Evolutionary conservation across 2,329 filamentous ascomycete species (phyloP), one percentile per base, ranked within the genome.

Genomic region (Pseudocercospora eumusae): DNA sequence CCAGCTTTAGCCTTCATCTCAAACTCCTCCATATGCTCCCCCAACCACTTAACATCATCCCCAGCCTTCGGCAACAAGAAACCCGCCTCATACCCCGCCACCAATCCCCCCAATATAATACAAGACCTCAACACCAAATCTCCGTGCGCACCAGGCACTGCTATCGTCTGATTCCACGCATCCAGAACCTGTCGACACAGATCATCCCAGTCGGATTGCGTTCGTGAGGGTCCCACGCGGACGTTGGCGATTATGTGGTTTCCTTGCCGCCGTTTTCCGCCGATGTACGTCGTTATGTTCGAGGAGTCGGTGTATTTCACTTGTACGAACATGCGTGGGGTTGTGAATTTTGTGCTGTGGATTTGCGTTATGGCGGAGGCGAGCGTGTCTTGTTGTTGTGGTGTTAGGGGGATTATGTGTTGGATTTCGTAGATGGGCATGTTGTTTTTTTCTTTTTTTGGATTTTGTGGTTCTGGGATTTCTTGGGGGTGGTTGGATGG

Each of bases 341-440:
- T 75, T 47, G 71, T 73, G 74, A 81, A 81, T 57, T 74, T 73
- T 5, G 63, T 73, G 61, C 74, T 71, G 70, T 81, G 79, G 36
- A 80, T 75, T 8, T 66, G 64, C 10, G 79, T 81, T 28, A 81
- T 76, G 9, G 70, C 71, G 13, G 65, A 60, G 7, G 79, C 79
- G 28, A 81, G 70, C 6, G 74, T 68, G 23, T 77, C 69, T 53
- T 75, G 70, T 71, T 81, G 78, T 9, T 64, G 47, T 4, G 62
- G 15, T 42, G 69, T 72, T 11, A 77, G 69, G 18, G 70, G 64
- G 58, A 64, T 70, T 45, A 70, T 70, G 71, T 81, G 77, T 59
- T 77, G 71, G 68, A 81, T 68, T 64, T 77, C 72, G 73, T 81
- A 81, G 68, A 78, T 70, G 9, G 79, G 79, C 79, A 81, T n/a